Evolutionary conservation across 306 rosid species (phyloP).

Genomic region (Abrus pulchellus): DNA sequence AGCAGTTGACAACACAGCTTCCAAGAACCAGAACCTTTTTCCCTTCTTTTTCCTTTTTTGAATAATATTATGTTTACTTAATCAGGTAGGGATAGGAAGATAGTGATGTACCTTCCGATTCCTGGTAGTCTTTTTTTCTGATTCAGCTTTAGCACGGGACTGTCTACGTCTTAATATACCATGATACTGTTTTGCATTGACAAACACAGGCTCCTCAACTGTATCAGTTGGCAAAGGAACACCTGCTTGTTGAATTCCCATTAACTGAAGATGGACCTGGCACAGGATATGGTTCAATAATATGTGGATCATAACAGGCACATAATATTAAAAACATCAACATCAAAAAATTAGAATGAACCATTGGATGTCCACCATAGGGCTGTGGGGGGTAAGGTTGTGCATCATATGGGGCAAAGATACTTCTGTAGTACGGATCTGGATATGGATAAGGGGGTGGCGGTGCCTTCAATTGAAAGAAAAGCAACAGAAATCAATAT

Average conservation of each 20-base stretch:
- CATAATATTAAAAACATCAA: background rate
- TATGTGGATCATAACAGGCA: constrained; percentile 20
- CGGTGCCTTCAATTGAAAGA: constrained; percentile 72
- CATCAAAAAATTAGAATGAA: constrained; percentile 47
- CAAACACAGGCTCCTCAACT: constrained; percentile 97
- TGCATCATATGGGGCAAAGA: constrained; percentile 90
- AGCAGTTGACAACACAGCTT: constrained; percentile 51
- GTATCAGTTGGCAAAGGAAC: constrained; percentile 94
- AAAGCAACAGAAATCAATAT: constrained; percentile 40
- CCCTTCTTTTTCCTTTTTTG: background rate
- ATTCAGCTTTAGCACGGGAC: constrained; percentile 98
- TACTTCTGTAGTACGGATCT: constrained; percentile 95
- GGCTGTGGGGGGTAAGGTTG: constrained; percentile 85
- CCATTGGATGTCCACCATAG: constrained; percentile 94
- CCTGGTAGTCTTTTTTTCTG: constrained; percentile 83
- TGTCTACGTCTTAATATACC: constrained; percentile 93
- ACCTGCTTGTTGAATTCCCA: constrained; percentile 97
- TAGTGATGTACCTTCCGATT: constrained; percentile 73
- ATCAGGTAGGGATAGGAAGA: constrained; percentile 1
- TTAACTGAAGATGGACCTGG: constrained; percentile 91
- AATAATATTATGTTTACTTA: background rate
- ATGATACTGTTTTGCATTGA: constrained; percentile 93
- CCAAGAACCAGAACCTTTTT: constrained; percentile 50
- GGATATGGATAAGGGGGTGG: constrained; percentile 85
- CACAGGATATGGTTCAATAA: constrained; percentile 42